Evolutionary conservation across 2,329 filamentous ascomycete species (phyloP).

Genomic region (Talaromyces sp.): DNA sequence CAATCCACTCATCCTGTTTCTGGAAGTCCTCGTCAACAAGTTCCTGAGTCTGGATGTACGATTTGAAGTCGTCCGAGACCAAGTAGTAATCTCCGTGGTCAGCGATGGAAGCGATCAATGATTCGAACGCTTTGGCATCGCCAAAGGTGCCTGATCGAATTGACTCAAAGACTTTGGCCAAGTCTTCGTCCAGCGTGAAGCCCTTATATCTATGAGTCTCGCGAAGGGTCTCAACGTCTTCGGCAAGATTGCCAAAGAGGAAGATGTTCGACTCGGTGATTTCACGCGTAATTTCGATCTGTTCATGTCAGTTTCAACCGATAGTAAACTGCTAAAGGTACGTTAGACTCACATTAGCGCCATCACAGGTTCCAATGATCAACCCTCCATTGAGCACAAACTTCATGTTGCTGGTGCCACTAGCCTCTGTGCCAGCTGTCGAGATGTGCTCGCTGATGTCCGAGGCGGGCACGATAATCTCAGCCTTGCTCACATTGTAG

Average conservation of each 20-base stretch:
- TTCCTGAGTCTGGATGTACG: constrained; percentile 85
- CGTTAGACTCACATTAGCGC: constrained; percentile 83
- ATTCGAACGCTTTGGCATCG: constrained; percentile 72
- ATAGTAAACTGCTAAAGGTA: too few relatives aligned
- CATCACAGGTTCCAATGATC: constrained; percentile 97
- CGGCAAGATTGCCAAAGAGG: constrained; percentile 92
- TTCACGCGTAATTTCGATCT: constrained; percentile 97
- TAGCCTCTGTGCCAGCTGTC: constrained; percentile 87
- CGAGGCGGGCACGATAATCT: constrained; percentile 91
- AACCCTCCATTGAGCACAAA: constrained; percentile 96
- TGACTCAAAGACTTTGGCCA: constrained; percentile 76
- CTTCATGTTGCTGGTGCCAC: constrained; percentile 98
- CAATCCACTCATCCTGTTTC: constrained; percentile 89
- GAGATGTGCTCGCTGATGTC: constrained; percentile 99
- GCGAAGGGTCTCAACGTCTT: constrained; percentile 94
- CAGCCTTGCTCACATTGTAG: constrained; percentile 99
- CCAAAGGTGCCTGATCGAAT: constrained; percentile 83
- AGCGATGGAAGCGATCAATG: constrained; percentile 77
- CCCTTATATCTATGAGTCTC: constrained; percentile 82
- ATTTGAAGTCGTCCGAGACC: constrained; percentile 95
- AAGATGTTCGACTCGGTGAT: constrained; percentile 97
- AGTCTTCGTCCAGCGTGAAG: constrained; percentile 72
- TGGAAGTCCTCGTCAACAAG: constrained; percentile 90
- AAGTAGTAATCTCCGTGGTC: constrained; percentile 98
- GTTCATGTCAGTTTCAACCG: constrained; percentile 13